Conservation (phyloP, 306 rosid genomes). For the Abrus precatorius region DNA sequence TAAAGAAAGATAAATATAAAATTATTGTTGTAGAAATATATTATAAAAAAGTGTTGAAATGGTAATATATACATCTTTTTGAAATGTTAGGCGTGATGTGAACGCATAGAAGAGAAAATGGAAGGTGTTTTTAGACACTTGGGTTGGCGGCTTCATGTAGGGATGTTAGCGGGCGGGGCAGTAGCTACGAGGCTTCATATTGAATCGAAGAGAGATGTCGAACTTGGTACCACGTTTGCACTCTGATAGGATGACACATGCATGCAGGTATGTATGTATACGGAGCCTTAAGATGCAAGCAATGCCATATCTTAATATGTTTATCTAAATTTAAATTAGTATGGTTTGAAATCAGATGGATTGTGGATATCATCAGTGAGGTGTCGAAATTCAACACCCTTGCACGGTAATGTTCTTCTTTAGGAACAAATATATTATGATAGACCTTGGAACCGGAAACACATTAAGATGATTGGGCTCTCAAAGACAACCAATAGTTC, state of each 20-base stretch:
- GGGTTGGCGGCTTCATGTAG: background rate
- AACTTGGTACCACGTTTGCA: slow-evolving; percentile 72
- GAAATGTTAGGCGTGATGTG: background rate
- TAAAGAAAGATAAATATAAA: too few relatives aligned
- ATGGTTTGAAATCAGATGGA: slow-evolving; percentile 62
- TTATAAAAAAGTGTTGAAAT: too few relatives aligned
- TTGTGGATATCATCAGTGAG: slow-evolving; percentile 67
- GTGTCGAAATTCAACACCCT: slow-evolving; percentile 82
- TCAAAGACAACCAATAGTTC: slow-evolving; percentile 91
- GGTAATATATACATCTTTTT: background rate
- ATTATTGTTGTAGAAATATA: too few relatives aligned
- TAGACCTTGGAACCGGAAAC: slow-evolving; percentile 95
- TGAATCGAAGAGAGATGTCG: slow-evolving; percentile 47
- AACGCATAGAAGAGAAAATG: background rate
- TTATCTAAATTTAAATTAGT: too few relatives aligned
- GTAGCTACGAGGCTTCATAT: too few relatives aligned
- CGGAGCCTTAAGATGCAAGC: too few relatives aligned
- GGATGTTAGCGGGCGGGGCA: too few relatives aligned
- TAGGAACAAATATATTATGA: slow-evolving; percentile 92
- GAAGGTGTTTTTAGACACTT: background rate
- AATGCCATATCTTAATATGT: too few relatives aligned
- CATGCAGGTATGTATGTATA: slow-evolving; percentile 58
- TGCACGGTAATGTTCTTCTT: slow-evolving; percentile 76
- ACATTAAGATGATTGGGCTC: slow-evolving; percentile 98
- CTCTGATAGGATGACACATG: slow-evolving; percentile 78